Base-by-base conservation (phyloP, 208 protist genomes). In the Polymyxa betae region DNA sequence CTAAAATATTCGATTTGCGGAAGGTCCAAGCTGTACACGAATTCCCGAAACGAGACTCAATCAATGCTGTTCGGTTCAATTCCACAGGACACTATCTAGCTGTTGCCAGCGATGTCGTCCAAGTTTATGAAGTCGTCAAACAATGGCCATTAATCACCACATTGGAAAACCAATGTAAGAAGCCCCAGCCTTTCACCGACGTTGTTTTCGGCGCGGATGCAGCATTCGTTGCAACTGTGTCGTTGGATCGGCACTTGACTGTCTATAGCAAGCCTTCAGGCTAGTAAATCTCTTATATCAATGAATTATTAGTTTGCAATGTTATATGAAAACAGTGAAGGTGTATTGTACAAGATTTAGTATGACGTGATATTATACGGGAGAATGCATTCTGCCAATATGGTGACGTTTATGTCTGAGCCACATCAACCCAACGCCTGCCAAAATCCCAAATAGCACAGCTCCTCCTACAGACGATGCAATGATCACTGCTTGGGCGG, bases 1-100 rank as follows among this genome's bases (percentile, higher is more conserved):
- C 95, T 40, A 94, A 95, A 88, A 46, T 99, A 54, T 99, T 97
- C 97, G 98, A 99, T 94, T 94, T 99, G 52, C 94, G 98, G 52
- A 97, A 98, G 90, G 87, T 98, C n/a, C 92, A 95, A 0, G 88
- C 88, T 38, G 82, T 96, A 72, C 77, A 95, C 45, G 93, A 91
- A 0, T 82, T 96, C 46, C 54, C 38, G n/a, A 40, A 92, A 1
- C 60, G 41, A 0, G 60, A 38, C 0, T 0, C 46, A 20, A 24
- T 32, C 40, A 66, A 29, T 54, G 78, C 45, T 45, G 49, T 92
- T 38, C 0, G 44, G 46, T 91, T 91, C 60, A 82, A 90, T 10
- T 12, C 24, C 16, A 29, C 88, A 32, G 87, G 77, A 43, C 44
- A 44, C 20, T 89, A 77, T 32, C 5, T 92, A 38, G 60, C 88